These are phyloP conservation scores for Thielaviopsis punctulata DNA, from an alignment of 2,329 filamentous ascomycete genomes.

Conservation along the genomic window DNA sequence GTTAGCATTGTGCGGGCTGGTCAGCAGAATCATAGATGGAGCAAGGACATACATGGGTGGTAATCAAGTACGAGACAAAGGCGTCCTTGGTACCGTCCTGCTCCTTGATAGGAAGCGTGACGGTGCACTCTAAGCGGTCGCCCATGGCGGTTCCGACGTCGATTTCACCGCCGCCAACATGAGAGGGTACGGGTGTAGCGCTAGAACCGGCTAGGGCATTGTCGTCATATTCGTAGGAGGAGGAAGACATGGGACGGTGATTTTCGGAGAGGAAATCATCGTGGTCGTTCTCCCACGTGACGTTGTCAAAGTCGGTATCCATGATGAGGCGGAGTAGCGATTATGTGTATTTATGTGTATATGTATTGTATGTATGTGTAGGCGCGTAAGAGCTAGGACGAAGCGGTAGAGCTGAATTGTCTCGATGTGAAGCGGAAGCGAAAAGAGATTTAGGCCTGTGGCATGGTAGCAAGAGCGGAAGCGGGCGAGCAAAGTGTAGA, in stretches of 20 bases:
- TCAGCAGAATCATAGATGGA: neutral
- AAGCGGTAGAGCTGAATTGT: neutral
- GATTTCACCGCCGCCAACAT: conserved; percentile 3
- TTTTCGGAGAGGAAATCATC: conserved; percentile 17
- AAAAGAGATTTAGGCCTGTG: too few species aligned
- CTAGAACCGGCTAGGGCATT: conserved; percentile 2
- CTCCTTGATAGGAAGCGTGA: conserved; percentile 77
- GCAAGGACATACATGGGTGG: conserved; percentile 50
- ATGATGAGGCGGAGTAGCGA: conserved; percentile 24
- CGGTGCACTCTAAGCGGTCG: conserved; percentile 62
- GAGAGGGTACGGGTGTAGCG: neutral
- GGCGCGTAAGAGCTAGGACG: neutral
- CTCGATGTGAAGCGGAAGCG: neutral
- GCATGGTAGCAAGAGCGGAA: too few species aligned
- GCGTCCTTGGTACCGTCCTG: conserved; percentile 92
- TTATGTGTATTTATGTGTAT: too few species aligned
- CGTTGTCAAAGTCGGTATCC: conserved; percentile 62
- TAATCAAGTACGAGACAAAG: conserved; percentile 90
- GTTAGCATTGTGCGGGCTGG: neutral
- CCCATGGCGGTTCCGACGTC: conserved; percentile 7
- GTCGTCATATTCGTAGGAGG: conserved; percentile 8
- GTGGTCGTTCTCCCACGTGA: conserved; percentile 58
- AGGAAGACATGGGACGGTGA: conserved; percentile 3
- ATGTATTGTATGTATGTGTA: too few species aligned
- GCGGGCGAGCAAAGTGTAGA: too few species aligned